These are phyloP conservation scores for Discostella stelligeroides DNA, from an alignment of 108 stramenopile genomes.

Conservation along the genomic window DNA sequence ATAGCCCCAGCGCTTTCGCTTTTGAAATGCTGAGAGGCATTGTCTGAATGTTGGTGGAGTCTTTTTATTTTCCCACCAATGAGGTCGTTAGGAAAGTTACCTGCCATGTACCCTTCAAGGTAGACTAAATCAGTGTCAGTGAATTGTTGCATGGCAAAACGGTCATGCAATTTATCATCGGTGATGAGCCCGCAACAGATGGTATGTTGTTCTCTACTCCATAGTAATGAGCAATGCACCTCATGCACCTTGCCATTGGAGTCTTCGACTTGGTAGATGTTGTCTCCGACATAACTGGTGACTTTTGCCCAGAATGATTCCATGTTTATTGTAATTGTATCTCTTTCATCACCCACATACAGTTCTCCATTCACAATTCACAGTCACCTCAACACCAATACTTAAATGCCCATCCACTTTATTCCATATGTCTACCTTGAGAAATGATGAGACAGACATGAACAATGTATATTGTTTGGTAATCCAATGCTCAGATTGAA, in stretches of 20 bases:
- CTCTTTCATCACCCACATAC: neutral
- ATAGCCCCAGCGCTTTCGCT: slow-evolving; percentile 6
- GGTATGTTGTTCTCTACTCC: neutral
- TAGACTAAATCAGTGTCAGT: neutral
- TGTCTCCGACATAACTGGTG: neutral
- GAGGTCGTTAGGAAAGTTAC: slow-evolving; percentile 9
- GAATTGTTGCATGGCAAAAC: slow-evolving; percentile 2
- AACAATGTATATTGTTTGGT: slow-evolving; percentile 8
- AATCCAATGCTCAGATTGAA: slow-evolving; percentile 10
- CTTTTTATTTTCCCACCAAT: neutral
- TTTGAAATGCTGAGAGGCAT: slow-evolving; percentile 15
- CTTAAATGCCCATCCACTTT: neutral
- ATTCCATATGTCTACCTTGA: slow-evolving; percentile 8
- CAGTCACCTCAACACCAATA: slow-evolving; percentile 5
- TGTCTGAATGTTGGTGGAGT: slow-evolving; percentile 7
- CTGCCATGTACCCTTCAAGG: slow-evolving; percentile 4
- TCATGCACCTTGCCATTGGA: neutral
- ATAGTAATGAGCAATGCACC: neutral
- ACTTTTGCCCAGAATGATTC: slow-evolving; percentile 12
- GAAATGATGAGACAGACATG: slow-evolving; percentile 1
- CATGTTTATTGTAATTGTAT: neutral
- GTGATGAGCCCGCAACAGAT: slow-evolving; percentile 1
- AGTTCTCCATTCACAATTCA: slow-evolving; percentile 10
- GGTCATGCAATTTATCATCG: slow-evolving; percentile 14
- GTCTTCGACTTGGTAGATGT: slow-evolving; percentile 4